Percentiles rank a stretch among this genome's conserved stretches.
These are phyloP conservation scores for Leccinellum rugosiceps DNA, from an alignment of 768 basidiomycete genomes.

Conservation along the genomic window DNA sequence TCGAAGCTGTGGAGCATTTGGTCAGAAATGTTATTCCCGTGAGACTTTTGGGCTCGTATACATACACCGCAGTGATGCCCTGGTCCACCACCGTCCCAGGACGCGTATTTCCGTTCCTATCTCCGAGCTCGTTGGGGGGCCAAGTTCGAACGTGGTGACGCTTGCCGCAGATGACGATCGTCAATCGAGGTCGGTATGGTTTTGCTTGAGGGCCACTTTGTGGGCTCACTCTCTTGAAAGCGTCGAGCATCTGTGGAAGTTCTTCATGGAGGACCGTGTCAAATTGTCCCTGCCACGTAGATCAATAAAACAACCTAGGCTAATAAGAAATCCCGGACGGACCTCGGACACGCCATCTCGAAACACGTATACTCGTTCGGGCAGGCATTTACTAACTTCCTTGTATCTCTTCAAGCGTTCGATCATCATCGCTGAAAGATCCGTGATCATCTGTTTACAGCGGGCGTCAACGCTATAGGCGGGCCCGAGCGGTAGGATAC, in stretches of 20 bases:
- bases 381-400: constrained; percentile 53
- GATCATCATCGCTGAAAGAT: constrained; percentile 62
- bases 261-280: constrained; percentile 57
- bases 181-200: constrained; percentile 57
- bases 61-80: constrained; percentile 69
- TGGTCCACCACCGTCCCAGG: constrained; percentile 81
- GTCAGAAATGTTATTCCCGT: background rate
- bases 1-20: constrained; percentile 43
- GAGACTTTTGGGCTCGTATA: background rate
- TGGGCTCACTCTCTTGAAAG: constrained; percentile 49
- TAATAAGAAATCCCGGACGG: constrained; percentile 12
- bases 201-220: constrained; percentile 39
- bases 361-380: constrained; percentile 67
- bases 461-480: background rate
- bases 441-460: constrained; percentile 61
- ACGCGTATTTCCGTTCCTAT: constrained; percentile 70
- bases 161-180: constrained; percentile 82
- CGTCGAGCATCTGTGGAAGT: constrained; percentile 55
- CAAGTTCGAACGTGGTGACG: constrained; percentile 58
- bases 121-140: constrained; percentile 48
- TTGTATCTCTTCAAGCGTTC: constrained; percentile 63
- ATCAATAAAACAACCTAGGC: background rate
- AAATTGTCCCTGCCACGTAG: constrained; percentile 63
- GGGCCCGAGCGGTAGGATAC: background rate
- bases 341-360: constrained; percentile 85